These are phyloP conservation scores for Boletus semigastroideus DNA, from an alignment of 1,284 basidiomycete genomes.

Conservation along the genomic window DNA sequence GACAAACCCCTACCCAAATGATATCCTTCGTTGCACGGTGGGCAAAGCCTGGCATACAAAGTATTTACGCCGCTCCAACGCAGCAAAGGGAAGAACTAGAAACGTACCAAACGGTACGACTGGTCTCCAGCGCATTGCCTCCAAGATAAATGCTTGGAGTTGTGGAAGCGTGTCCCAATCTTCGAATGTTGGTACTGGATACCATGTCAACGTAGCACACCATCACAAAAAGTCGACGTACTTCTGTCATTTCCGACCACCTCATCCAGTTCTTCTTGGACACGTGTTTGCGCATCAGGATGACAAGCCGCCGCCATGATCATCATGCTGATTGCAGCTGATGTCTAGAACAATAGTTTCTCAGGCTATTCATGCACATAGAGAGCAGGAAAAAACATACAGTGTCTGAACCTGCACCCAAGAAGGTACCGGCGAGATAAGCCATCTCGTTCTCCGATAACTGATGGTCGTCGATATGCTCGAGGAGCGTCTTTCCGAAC, in stretches of 20 bases:
- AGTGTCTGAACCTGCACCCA: slow-evolving; percentile 8
- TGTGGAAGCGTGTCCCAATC: slow-evolving; percentile 14
- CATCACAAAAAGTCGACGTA: not conserved
- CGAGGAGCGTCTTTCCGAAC: slow-evolving; percentile 11
- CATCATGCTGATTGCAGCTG: slow-evolving; percentile 4
- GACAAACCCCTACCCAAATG: slow-evolving; percentile 31
- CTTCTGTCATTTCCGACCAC: slow-evolving; percentile 14
- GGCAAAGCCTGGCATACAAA: slow-evolving; percentile 29
- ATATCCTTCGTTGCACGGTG: slow-evolving; percentile 40
- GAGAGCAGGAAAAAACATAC: not conserved
- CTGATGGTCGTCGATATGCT: slow-evolving; percentile 6
- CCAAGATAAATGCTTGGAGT: slow-evolving; percentile 21
- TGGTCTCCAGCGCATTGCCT: slow-evolving; percentile 42
- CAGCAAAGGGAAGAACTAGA: not conserved
- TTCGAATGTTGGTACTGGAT: slow-evolving; percentile 10
- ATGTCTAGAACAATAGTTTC: not conserved
- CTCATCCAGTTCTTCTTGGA: slow-evolving; percentile 13
- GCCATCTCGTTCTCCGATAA: slow-evolving; percentile 17
- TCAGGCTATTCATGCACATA: not conserved
- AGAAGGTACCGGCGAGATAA: slow-evolving; percentile 13
- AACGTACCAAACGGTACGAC: slow-evolving; percentile 22
- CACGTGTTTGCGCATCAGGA: slow-evolving; percentile 9
- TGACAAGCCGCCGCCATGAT: slow-evolving; percentile 15
- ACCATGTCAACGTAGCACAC: not conserved
- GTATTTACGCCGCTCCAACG: not conserved